phyloP scores from a whole-genome alignment of 768 basidiomycete genomes.

The Cystobasidium onofrii region DNA sequence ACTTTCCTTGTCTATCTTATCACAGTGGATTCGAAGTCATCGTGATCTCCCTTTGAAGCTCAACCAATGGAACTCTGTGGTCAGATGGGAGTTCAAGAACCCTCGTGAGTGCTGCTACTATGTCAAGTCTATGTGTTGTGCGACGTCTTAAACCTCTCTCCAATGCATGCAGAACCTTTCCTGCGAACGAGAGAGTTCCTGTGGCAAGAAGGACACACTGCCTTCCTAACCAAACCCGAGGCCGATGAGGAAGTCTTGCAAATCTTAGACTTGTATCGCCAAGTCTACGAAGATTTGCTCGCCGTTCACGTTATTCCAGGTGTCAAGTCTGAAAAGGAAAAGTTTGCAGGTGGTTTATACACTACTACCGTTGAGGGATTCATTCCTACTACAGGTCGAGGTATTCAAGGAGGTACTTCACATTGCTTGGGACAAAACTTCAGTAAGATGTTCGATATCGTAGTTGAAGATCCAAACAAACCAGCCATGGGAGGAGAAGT shows the following conservation, averaged over 20 bases:
- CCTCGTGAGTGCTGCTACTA: conserved; percentile 60
- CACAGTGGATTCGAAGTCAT: conserved; percentile 86
- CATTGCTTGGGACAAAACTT: conserved; percentile 99
- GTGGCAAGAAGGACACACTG: conserved; percentile 99
- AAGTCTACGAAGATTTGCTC: conserved; percentile 90
- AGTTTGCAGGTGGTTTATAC: conserved; percentile 95
- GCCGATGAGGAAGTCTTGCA: conserved; percentile 84
- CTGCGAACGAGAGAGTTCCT: conserved; percentile 97
- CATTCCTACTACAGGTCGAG: conserved; percentile 90
- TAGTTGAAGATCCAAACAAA: conserved; percentile 79
- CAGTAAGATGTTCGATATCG: conserved; percentile 95
- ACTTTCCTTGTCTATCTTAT: no score
- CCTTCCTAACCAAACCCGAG: conserved; percentile 76
- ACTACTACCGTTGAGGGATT: conserved; percentile 98
- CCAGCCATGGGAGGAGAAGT: conserved; percentile 50
- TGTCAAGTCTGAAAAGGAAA: conserved; percentile 97
- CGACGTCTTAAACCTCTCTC: no score
- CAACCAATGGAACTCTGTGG: conserved; percentile 99
- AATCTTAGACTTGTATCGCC: conserved; percentile 91
- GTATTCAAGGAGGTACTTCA: conserved; percentile 95
- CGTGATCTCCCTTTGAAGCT: conserved; percentile 93
- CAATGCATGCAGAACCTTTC: conserved; percentile 90
- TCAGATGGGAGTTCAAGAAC: conserved; percentile 99
- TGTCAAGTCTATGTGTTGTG: no score
- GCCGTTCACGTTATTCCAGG: conserved; percentile 96